A percentile compares a stretch with the other conserved stretches of the same genome.
These are phyloP conservation scores for Cornus florida DNA, from an alignment of 148 eudicot species.

Conservation along the genomic window DNA sequence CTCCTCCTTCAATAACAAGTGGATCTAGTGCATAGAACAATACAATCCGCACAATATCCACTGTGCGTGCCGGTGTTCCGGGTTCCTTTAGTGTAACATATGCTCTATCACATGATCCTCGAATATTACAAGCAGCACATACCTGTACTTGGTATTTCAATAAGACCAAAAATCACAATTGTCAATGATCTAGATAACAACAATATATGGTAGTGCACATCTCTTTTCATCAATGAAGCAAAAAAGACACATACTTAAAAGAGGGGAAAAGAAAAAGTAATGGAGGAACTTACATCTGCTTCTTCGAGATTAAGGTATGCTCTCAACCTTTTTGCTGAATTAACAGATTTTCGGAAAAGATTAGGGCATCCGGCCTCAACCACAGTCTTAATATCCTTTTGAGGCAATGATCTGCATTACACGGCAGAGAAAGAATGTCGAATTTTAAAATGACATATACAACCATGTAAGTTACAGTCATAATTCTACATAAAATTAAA, in stretches of 20 bases:
- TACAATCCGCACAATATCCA: slow-evolving; percentile 86
- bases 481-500: not conserved
- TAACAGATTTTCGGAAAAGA: slow-evolving; percentile 71
- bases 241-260: slow-evolving; percentile 9
- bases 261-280: not conserved
- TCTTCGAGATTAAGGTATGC: slow-evolving; percentile 62
- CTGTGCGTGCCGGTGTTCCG: slow-evolving; percentile 69
- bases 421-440: not conserved
- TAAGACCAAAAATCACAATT: not conserved
- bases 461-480: not conserved
- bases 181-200: not conserved
- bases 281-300: slow-evolving; percentile 62
- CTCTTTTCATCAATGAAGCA: not conserved
- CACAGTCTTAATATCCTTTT: slow-evolving; percentile 54
- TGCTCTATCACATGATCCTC: slow-evolving; percentile 88
- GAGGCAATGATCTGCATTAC: slow-evolving; percentile 57
- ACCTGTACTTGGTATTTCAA: slow-evolving; percentile 47
- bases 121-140: slow-evolving; percentile 69
- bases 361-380: slow-evolving; percentile 89
- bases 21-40: slow-evolving; percentile 73
- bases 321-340: slow-evolving; percentile 89
- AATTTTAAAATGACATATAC: not conserved
- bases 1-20: slow-evolving; percentile 42
- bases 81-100: slow-evolving; percentile 54
- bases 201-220: not conserved